Evolutionary conservation across 2,329 filamentous ascomycete species (phyloP).

Genomic region (Arachnopeziza araneosa): DNA sequence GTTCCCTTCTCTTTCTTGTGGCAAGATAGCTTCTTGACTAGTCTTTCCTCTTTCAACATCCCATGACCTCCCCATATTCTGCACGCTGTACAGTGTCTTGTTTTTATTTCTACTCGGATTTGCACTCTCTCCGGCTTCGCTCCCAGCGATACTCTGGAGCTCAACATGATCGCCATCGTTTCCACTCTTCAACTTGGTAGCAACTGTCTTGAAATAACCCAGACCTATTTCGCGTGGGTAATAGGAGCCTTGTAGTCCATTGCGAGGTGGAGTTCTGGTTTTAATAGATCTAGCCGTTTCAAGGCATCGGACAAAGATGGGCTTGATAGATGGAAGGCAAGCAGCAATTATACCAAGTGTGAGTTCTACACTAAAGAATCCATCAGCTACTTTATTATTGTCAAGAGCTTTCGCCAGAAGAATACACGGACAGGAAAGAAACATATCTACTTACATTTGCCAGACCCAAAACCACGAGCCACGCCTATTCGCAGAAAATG

Average conservation of each 20-base stretch:
- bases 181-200: neutral
- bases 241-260: neutral
- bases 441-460: neutral
- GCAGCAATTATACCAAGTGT: slow-evolving; percentile 30
- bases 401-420: no score
- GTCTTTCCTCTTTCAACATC: neutral
- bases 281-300: neutral
- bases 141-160: neutral
- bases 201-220: neutral
- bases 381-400: neutral
- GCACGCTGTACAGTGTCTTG: neutral
- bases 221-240: neutral
- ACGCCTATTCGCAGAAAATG: neutral
- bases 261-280: neutral
- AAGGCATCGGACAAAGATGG: slow-evolving; percentile 9
- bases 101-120: neutral
- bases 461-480: neutral
- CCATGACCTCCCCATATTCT: neutral
- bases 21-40: neutral
- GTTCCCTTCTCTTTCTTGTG: neutral
- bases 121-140: neutral
- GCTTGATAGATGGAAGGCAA: slow-evolving; percentile 28
- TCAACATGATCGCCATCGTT: neutral
- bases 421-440: no score
- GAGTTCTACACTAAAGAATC: slow-evolving; percentile 30